A percentile compares a stretch with the other conserved stretches of the same genome.
Conservation (phyloP, 2,329 filamentous ascomycete species). For the Ceratocystis albifundus region DNA sequence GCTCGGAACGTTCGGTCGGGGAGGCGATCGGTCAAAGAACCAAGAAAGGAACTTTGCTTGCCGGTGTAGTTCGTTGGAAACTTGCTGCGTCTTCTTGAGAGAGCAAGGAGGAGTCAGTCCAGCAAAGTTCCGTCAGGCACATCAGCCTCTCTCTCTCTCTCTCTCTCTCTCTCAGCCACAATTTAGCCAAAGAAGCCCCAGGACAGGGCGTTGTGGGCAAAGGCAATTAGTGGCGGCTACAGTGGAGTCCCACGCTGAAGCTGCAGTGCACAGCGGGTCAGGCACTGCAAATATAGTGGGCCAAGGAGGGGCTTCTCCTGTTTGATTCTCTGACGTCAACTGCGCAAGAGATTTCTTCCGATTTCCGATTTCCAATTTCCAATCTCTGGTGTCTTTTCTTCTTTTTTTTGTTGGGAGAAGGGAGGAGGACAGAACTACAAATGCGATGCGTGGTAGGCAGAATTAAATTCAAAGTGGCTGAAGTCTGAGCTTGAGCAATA, state of each 20-base stretch:
- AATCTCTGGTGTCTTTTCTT: neutral
- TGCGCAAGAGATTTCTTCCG: neutral
- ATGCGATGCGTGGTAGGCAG: neutral
- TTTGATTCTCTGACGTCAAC: neutral
- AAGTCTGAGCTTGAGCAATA: neutral
- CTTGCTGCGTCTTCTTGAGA: too few relatives aligned
- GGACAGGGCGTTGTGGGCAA: neutral
- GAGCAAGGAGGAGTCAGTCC: too few relatives aligned
- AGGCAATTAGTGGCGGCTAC: neutral
- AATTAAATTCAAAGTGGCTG: neutral
- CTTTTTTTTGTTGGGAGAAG: neutral
- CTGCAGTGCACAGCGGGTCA: neutral
- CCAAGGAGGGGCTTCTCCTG: neutral
- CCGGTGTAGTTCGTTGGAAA: too few relatives aligned
- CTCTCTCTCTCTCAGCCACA: neutral
- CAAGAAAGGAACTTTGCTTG: too few relatives aligned
- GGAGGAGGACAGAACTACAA: neutral
- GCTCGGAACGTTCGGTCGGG: too few relatives aligned
- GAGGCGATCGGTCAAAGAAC: too few relatives aligned
- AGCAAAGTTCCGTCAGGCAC: too few relatives aligned
- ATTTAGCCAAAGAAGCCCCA: neutral
- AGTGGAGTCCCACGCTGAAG: neutral
- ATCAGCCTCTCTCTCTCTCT: too few relatives aligned
- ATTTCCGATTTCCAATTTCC: too few relatives aligned
- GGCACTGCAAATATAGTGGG: conserved; percentile 6